Base-by-base conservation (phyloP, 495 filamentous ascomycete species). In the Aspergillus nanangensis region DNA sequence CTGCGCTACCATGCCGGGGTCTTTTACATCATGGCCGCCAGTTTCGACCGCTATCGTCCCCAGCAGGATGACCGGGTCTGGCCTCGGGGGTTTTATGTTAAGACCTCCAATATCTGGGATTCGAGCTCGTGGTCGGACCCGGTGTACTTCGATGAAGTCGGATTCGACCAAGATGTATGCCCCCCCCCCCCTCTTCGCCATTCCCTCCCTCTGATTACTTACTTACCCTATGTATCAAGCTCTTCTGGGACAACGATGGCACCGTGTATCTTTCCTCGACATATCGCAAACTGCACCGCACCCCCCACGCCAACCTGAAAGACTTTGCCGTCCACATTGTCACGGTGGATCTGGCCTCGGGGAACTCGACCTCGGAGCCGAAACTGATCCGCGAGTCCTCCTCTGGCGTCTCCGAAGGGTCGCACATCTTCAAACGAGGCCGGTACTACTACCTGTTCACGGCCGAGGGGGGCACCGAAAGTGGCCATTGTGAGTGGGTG, bases 391-490 rank as follows among this genome's bases (percentile, higher is more conserved):
- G 78, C 60, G 78, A 77, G 40, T 81, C 80, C 3, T 64, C 70
- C 14, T 75, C 72, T 0, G 61, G 70, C 0, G 72, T 70, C 3
- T 76, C 81, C 0, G 83, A 86, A 61, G 83, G 81, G 5, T 82
- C 83, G 1, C 83, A 85, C 43, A 65, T 87, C 24, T 84, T 82
- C 58, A 76, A 75, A 42, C 78, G 80, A 18, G 79, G 79, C 41
- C 77, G 69, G 0, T 85, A 76, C 58, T 86, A 83, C 55, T 88
- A 87, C 50, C 70, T 88, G 24, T 70, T 88, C 44, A 80, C 79
- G 5, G 82, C 82, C 0, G 82, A 87, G 66, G 82, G 81, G 1
- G 83, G 82, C 14, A 85, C 82, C 0, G 56, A 80, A 11, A 64
- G 72, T 68, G 51, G 78, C 53, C 38, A 81, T 78, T 63, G 76